A percentile compares a stretch with the other conserved stretches of the same genome.
Evolutionary conservation across 371 early-diverging fungal genomes (phyloP).

Genomic region (Parasitella parasitica): DNA sequence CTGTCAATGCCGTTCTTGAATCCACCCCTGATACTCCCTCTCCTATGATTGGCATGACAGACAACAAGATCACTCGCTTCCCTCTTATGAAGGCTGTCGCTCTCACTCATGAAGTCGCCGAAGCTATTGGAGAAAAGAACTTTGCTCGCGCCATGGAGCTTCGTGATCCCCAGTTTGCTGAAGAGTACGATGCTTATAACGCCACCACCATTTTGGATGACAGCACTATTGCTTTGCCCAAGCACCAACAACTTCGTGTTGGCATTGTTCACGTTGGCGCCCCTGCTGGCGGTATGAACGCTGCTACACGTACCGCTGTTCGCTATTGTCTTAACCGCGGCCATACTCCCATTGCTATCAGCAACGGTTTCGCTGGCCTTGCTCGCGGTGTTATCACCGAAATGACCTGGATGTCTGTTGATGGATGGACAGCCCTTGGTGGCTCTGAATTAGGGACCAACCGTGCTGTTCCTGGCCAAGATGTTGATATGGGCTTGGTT

Average conservation of each 20-base stretch:
- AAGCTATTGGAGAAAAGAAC: conserved; percentile 80
- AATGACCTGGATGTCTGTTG: conserved; percentile 84
- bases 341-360: conserved; percentile 81
- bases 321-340: conserved; percentile 87
- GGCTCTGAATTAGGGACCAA: conserved; percentile 97
- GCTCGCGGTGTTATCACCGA: conserved; percentile 75
- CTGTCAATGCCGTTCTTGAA: conserved; percentile 92
- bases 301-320: conserved; percentile 90
- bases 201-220: conserved; percentile 51
- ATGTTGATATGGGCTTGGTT: conserved; percentile 78
- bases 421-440: conserved; percentile 89
- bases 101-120: conserved; percentile 86
- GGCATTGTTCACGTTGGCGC: conserved; percentile 95
- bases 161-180: conserved; percentile 89
- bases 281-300: conserved; percentile 98
- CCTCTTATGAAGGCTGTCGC: conserved; percentile 94
- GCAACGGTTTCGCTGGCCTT: conserved; percentile 96
- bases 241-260: conserved; percentile 70
- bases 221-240: conserved; percentile 28
- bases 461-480: conserved; percentile 80
- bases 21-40: conserved; percentile 86
- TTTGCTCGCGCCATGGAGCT: conserved; percentile 90
- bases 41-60: conserved; percentile 89
- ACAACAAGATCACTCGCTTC: conserved; percentile 82
- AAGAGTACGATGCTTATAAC: conserved; percentile 64